phyloP scores from a whole-genome alignment of 805 yeast species.

The Candida awuae region DNA sequence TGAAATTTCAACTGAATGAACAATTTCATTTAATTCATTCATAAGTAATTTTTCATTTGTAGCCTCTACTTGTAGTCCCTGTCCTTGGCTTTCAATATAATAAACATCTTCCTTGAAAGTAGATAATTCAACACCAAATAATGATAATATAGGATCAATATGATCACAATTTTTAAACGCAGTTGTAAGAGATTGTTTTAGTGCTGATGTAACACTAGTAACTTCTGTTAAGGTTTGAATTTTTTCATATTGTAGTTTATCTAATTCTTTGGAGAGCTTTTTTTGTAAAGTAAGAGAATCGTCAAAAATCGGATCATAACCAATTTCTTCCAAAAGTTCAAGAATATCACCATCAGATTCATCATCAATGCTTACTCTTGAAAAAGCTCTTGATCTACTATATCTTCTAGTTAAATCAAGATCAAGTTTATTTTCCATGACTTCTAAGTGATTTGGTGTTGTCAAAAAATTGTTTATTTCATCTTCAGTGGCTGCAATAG shows the following conservation, averaged over 20 bases:
- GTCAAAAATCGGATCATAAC: slow-evolving; percentile 61
- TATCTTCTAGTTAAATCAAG: slow-evolving; percentile 1
- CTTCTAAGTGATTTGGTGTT: slow-evolving; percentile 4
- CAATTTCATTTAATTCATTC: slow-evolving; percentile 58
- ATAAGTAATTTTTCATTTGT: slow-evolving; percentile 72
- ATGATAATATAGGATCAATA: slow-evolving; percentile 45
- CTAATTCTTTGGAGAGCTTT: slow-evolving; percentile 52
- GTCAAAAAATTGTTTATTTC: slow-evolving; percentile 2
- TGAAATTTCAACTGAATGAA: slow-evolving; percentile 63
- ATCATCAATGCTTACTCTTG: slow-evolving; percentile 19
- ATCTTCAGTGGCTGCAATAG: slow-evolving; percentile 11
- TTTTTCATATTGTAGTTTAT: slow-evolving; percentile 53
- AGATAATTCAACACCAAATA: slow-evolving; percentile 53
- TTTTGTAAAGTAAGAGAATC: slow-evolving; percentile 50
- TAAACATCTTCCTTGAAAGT: slow-evolving; percentile 62
- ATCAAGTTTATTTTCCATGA: slow-evolving; percentile 5
- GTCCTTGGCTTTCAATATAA: slow-evolving; percentile 63
- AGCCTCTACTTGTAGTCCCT: slow-evolving; percentile 76
- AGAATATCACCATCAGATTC: slow-evolving; percentile 33
- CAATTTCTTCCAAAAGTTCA: slow-evolving; percentile 68
- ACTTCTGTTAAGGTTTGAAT: slow-evolving; percentile 45
- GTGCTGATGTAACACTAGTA: slow-evolving; percentile 31
- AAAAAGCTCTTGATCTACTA: slow-evolving; percentile 26
- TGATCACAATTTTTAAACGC: slow-evolving; percentile 48
- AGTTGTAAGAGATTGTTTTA: slow-evolving; percentile 34